phyloP scores from a whole-genome alignment of 148 eudicot genomes.

The Vaccinium darrowii region DNA sequence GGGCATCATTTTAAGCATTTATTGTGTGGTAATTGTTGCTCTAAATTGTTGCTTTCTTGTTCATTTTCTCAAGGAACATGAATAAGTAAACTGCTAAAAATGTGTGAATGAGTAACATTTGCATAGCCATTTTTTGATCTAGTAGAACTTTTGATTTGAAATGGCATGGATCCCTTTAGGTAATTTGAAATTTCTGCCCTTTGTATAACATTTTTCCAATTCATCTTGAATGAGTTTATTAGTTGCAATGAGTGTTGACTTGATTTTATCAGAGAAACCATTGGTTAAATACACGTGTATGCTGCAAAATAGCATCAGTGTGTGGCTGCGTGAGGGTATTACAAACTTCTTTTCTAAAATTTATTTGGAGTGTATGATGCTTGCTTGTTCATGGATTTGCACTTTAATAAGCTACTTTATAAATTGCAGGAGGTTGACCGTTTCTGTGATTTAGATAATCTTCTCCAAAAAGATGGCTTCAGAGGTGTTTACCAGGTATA shows the following conservation, averaged over 20 bases:
- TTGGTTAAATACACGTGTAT: not conserved
- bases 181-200: not conserved
- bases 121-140: not conserved
- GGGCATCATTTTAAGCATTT: not conserved
- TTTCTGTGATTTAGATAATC: constrained; percentile 53
- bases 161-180: not conserved
- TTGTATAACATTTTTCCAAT: not conserved
- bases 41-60: constrained; percentile 1
- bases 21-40: too few relatives aligned
- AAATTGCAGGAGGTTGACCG: constrained; percentile 78
- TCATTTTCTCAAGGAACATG: not conserved
- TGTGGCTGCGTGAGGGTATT: not conserved
- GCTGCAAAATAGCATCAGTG: not conserved
- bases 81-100: not conserved
- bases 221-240: constrained; percentile 9
- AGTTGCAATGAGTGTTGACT: not conserved
- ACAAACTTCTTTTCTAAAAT: not conserved
- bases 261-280: not conserved
- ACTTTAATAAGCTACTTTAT: constrained; percentile 5
- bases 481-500: constrained; percentile 69
- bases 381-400: not conserved
- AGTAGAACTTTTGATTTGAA: not conserved
- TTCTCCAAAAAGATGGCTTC: constrained; percentile 62
- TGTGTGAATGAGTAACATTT: not conserved
- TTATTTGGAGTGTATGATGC: not conserved